A percentile compares a stretch with the other conserved stretches of the same genome.
These are phyloP conservation scores for Sporothrix schenckii DNA, from an alignment of 2,329 filamentous ascomycete species.

Conservation along the genomic window DNA sequence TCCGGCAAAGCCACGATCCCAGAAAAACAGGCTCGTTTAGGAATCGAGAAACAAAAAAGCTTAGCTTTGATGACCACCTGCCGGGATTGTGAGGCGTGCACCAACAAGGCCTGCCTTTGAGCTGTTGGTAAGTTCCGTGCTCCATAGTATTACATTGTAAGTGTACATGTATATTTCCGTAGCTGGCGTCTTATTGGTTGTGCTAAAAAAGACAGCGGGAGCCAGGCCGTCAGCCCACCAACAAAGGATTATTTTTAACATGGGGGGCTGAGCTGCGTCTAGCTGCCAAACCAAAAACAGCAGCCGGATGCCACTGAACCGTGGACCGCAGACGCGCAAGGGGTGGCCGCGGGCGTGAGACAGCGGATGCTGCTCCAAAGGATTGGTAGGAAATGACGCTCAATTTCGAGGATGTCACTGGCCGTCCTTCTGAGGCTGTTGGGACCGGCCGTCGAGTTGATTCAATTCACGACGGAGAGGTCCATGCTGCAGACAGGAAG, in stretches of 20 bases:
- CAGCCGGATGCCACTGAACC: not conserved
- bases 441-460: not conserved
- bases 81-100: too few species aligned
- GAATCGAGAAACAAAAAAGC: not conserved
- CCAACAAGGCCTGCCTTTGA: too few species aligned
- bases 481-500: not conserved
- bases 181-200: not conserved
- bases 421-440: slow-evolving; percentile 5
- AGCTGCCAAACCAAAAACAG: not conserved
- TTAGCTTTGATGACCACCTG: too few species aligned
- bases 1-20: slow-evolving; percentile 23
- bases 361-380: not conserved
- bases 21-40: not conserved
- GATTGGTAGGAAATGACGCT: not conserved
- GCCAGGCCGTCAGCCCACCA: slow-evolving; percentile 2
- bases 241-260: slow-evolving; percentile 20
- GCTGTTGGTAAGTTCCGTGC: too few species aligned
- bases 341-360: not conserved
- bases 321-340: not conserved
- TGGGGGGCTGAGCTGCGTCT: slow-evolving; percentile 14
- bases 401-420: too few species aligned
- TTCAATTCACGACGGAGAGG: too few species aligned
- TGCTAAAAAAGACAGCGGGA: slow-evolving; percentile 19
- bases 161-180: too few species aligned
- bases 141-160: too few species aligned